Evolutionary conservation across 306 rosid species (phyloP), one percentile per base, ranked within the genome.

Genomic region (Inga leiocalycina): DNA sequence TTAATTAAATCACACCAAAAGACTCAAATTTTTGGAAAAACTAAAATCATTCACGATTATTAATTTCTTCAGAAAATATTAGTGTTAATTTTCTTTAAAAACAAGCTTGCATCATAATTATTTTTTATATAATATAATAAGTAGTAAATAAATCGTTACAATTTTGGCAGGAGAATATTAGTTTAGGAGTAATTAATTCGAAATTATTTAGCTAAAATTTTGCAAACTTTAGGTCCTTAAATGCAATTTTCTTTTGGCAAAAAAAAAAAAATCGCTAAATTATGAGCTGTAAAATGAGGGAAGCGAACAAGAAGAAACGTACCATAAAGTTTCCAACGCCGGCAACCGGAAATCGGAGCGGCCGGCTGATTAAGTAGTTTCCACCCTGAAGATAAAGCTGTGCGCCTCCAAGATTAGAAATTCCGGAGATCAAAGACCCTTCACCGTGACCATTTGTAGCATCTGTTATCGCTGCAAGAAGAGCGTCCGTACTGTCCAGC

Each of bases 241-340:
- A 61, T 1, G 67, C 27, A 10, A 3, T 39, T 39, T 39, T 39
- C 43, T 39, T 39, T 39, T 39, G 43, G 43, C 8, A 0, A 4
- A 39, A 39, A 6, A 5, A 5, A 39, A 39, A 32, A 0, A 32
- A 32, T 32, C 43, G 14, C 30, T 22, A 61, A 24, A 22, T 11
- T 4, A 24, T 57, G 24, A n/a, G 27, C 27, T 6, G 27, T 19
- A 19, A 56, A 20, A 20, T 8, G 65, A 57, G 10, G 1, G 65
- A 57, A 57, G 10, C 65, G 19, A 65, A 1, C 10, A 14, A 30
- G 43, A 7, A 65, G n/a, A 32, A 65, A 44, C 61, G 30, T 92
- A 96, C 99, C 97, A 91, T 15, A 15, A 96, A 20, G 79, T 96
- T 96, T 77, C 98, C 99, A 45, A 89, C 86, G 10, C 93, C 91